Evolutionary conservation across 306 rosid genomes (phyloP).

Genomic region (Glycyrrhiza uralensis): DNA sequence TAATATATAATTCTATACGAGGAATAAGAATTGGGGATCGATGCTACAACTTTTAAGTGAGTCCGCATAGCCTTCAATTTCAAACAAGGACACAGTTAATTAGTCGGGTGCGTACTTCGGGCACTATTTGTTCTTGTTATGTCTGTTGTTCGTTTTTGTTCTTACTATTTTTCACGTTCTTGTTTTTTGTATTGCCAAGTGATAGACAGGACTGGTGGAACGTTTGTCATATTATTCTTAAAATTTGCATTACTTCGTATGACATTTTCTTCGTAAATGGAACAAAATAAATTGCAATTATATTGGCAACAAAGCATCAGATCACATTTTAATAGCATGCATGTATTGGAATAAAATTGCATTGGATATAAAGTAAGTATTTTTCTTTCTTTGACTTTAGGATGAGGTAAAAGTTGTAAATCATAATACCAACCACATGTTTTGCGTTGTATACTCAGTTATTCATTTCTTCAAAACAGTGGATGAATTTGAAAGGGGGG

Average conservation of each 20-base stretch:
- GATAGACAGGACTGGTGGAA: not conserved
- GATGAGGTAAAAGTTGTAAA: not conserved
- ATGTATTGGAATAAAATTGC: not conserved
- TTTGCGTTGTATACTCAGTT: not conserved
- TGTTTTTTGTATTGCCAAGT: not conserved
- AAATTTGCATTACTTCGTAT: not conserved
- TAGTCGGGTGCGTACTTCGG: not conserved
- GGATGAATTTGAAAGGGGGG: not conserved
- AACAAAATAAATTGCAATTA: not conserved
- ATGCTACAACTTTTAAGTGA: not conserved
- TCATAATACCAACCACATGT: not conserved
- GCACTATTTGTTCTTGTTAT: not conserved
- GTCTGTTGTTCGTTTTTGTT: not conserved
- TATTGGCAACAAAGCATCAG: not conserved
- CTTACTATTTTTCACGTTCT: not conserved
- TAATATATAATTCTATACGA: not conserved
- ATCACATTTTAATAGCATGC: not conserved
- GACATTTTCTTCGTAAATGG: not conserved
- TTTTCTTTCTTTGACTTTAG: not conserved
- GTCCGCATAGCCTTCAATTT: not conserved
- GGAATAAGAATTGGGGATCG: not conserved
- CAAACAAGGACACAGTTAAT: not conserved
- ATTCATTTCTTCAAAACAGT: not conserved
- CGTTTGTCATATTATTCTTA: not conserved
- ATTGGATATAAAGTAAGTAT: not conserved